Base-by-base conservation (phyloP, 164 flowering plant genomes). In the Liriodendron chinense region DNA sequence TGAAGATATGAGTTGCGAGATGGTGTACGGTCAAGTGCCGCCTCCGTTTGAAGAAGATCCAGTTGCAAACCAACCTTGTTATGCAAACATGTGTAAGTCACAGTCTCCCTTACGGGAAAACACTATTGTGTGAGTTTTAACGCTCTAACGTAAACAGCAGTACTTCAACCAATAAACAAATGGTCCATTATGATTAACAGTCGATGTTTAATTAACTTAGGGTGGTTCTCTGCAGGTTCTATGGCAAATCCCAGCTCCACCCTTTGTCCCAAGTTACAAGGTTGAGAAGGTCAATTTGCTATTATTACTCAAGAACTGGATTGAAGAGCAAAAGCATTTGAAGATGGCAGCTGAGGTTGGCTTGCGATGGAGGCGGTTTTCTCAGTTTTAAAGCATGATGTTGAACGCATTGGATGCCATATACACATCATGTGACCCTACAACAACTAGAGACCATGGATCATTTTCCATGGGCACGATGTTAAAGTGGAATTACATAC, bases 1-100 rank as follows among this genome's bases (percentile, higher is more conserved):
- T 85, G 99, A 96, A 84, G 99, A 93, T 71, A 96, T 93, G 98
- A 93, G 99, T 70, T 96, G 99, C 75, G 97, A 93, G 47, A 96
- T 96, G 98, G 87, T 93, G 24, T 96, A 89, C 72, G 98, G 97
- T 47, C 95, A 90, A 84, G 87, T 80, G 26, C 98, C 98, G 23
- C 94, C 98, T 0, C 73, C 87, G 34, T 87, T 92, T 68, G 97
- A 94, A 79, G 89, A 91, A 72, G 98, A 94, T 80, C 94, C 93
- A 21, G 96, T 81, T 65, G 71, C 88, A 26, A 88, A 85, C 69
- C 96, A 92, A 65, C 91, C 97, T 28, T 94, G 97, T 78, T 85
- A 80, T 74, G 77, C 87, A 13, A 83, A 85, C 59, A 80, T 89
- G 21, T 92, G 98, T 94, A 83, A 86, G 98, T 70, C 7, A 1